Percentiles rank a stretch among this genome's conserved stretches.
phyloP scores from a whole-genome alignment of 306 rosid genomes.

The Cicer bijugum region DNA sequence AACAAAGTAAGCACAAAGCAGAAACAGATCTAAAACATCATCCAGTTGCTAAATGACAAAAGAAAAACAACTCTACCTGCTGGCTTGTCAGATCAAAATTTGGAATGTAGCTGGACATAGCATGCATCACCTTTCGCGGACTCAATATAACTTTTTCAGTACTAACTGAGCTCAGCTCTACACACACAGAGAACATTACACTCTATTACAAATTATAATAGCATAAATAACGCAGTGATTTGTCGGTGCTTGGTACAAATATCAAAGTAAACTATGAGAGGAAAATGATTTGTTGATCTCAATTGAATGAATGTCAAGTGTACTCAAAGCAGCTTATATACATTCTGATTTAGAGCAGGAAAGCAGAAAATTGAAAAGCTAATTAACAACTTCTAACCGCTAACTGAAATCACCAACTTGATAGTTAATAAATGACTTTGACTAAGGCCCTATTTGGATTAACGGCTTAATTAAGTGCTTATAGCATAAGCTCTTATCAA shows the following conservation, averaged over 20 bases:
- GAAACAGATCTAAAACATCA: conserved; percentile 33
- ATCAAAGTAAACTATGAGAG: background rate
- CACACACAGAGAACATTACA: conserved; percentile 31
- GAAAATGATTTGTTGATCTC: background rate
- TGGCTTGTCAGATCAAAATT: conserved; percentile 79
- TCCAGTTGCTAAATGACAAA: conserved; percentile 6
- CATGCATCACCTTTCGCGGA: conserved; percentile 70
- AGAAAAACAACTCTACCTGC: conserved; percentile 60
- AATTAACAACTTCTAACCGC: background rate
- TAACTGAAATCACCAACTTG: background rate
- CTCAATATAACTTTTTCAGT: conserved; percentile 56
- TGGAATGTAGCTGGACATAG: conserved; percentile 69
- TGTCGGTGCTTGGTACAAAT: background rate
- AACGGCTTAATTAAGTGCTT: too few species aligned
- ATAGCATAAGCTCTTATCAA: too few species aligned
- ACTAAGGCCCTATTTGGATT: too few species aligned
- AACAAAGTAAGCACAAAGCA: conserved; percentile 29
- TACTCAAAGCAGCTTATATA: background rate
- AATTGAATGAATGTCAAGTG: background rate
- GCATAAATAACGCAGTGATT: background rate
- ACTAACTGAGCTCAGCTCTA: conserved; percentile 63
- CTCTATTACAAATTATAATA: background rate
- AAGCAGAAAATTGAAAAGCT: background rate
- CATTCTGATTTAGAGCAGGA: background rate
- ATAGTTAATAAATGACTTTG: too few species aligned